Percentiles rank a stretch among this genome's conserved stretches.
phyloP scores from a whole-genome alignment of 768 basidiomycete genomes.

The Serendipita sp. region DNA sequence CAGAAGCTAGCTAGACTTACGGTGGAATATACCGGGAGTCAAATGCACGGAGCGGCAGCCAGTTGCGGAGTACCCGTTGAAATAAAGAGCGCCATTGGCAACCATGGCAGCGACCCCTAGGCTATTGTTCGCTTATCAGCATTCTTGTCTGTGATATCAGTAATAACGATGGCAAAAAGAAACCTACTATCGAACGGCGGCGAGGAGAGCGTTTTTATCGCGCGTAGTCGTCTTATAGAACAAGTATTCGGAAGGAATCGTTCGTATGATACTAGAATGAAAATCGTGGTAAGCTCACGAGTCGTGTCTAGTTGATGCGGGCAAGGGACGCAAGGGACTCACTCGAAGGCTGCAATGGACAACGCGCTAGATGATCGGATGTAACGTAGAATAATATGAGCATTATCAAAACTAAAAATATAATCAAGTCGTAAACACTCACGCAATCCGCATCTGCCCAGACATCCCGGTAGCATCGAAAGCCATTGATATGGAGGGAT shows the following conservation, averaged over 20 bases:
- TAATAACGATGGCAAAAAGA: neutral
- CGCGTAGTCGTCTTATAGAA: neutral
- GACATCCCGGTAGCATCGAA: neutral
- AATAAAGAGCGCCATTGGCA: neutral
- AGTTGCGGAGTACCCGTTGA: neutral
- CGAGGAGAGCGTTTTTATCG: neutral
- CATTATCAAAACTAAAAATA: neutral
- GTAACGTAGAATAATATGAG: neutral
- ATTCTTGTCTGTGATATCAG: neutral
- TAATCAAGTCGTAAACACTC: neutral
- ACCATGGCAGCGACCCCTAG: neutral
- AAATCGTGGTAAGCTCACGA: too few species aligned
- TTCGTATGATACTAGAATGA: neutral
- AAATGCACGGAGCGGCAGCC: neutral
- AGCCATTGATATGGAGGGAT: too few species aligned
- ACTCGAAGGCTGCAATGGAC: constrained; percentile 1
- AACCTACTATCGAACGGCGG: neutral
- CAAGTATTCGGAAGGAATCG: neutral
- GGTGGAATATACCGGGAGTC: neutral
- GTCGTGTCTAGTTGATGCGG: neutral
- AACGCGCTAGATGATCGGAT: neutral
- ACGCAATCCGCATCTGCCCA: constrained; percentile 1
- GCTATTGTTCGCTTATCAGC: neutral
- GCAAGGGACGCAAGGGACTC: neutral
- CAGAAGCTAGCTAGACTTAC: neutral